phyloP scores from a whole-genome alignment of 257 asterid genomes.

The Solanum chiquidenum region DNA sequence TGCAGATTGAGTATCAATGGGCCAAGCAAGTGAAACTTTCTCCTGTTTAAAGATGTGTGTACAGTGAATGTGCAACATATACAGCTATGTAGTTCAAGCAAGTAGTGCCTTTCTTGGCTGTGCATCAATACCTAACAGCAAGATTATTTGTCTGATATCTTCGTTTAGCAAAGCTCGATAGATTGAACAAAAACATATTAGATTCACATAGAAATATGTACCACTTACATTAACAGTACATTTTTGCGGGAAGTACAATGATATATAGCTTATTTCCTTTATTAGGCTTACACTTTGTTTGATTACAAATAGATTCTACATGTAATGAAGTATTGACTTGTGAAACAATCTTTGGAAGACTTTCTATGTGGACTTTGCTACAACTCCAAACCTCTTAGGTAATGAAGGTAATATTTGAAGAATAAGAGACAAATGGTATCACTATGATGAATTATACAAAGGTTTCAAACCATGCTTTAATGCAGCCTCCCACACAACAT shows the following conservation, averaged over 20 bases:
- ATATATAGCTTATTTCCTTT: background rate
- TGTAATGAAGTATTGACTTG: background rate
- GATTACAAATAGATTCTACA: background rate
- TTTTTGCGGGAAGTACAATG: background rate
- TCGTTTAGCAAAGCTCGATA: background rate
- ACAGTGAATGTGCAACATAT: background rate
- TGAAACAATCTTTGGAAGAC: background rate
- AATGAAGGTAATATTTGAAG: background rate
- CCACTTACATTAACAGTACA: background rate
- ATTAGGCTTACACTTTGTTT: background rate
- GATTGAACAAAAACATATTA: background rate
- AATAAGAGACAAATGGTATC: background rate
- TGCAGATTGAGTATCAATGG: background rate
- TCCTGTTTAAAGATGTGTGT: background rate
- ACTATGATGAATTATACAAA: slow-evolving; percentile 13
- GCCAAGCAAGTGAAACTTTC: background rate
- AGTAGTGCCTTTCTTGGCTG: background rate
- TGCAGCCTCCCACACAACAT: slow-evolving; percentile 88
- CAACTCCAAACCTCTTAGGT: background rate
- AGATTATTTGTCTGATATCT: background rate
- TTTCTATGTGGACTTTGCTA: background rate
- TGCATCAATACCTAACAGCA: background rate
- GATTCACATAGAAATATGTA: background rate
- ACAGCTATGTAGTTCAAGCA: background rate
- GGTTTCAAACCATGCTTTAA: slow-evolving; percentile 72